Base-by-base conservation (phyloP, 768 basidiomycete species). In the Collybiopsis luxurians region DNA sequence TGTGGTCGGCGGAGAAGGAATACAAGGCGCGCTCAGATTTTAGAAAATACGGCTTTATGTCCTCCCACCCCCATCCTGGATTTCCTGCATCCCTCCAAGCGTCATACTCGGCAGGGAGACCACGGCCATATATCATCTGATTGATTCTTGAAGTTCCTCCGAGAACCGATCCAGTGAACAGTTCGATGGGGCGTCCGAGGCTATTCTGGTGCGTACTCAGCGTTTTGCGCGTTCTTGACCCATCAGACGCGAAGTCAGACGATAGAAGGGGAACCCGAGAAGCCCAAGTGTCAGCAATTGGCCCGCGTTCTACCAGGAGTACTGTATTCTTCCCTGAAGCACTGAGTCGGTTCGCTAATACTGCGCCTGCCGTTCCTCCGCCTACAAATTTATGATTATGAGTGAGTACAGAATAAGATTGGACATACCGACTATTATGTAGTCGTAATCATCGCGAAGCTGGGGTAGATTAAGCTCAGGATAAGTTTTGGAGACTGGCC, bases 11-110 rank as follows among this genome's bases (percentile, higher is more conserved):
- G 38, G 44, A 40, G 21, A 40, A 45, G 21, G 40, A 9, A 21
- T 55, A 55, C 21, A 53, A 39, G 7, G 52, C 50, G 5, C 23
- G 42, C 53, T 77, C 69, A 4, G 70, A 69, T 59, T 70, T 75
- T 24, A 61, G 43, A 53, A 75, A 76, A 40, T 66, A 73, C 2
- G 65, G 67, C 58, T 66, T 57, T 19, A 76, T 46, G 5, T 71
- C 69, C 9, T 68, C 60, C 58, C 69, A 77, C 3, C 63, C 60
- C 73, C 75, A 77, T 0, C 72, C 72, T 36, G 64, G 53, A 24
- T 66, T 49, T 1, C 72, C 73, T 28, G 53, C 56, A 13, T 61
- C 60, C 21, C 42, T 63, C 66, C 65, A 69, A 1, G 66, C 59
- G 51, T 71, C 64, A 49, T 69, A 71, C 38, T 70, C 66, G 0